Evolutionary conservation across 192 early-diverging fungal genomes (phyloP).

Genomic region (Dissophora globulifera): DNA sequence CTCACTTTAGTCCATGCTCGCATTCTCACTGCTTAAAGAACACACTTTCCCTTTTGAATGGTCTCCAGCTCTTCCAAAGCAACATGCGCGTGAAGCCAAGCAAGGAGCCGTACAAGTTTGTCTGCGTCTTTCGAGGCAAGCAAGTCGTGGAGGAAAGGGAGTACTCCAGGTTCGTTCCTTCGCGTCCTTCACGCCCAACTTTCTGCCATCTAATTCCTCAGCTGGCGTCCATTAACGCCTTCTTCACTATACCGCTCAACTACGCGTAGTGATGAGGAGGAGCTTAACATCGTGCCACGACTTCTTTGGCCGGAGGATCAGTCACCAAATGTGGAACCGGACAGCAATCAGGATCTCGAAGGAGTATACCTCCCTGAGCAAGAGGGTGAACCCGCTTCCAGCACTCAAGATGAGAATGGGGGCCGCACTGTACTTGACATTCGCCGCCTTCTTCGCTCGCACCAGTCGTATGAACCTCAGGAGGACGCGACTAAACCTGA

Average conservation of each 20-base stretch:
- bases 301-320: slow-evolving; percentile 17
- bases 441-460: too few species aligned
- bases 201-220: not conserved
- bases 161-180: slow-evolving; percentile 6
- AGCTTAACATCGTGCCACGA: slow-evolving; percentile 12
- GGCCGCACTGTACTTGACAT: too few species aligned
- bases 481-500: too few species aligned
- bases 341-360: slow-evolving; percentile 3
- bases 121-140: slow-evolving; percentile 22
- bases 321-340: not conserved
- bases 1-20: too few species aligned
- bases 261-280: slow-evolving; percentile 17
- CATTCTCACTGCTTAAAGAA: too few species aligned
- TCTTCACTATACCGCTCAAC: not conserved
- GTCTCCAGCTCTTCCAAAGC: too few species aligned
- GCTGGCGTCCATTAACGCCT: not conserved
- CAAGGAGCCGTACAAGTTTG: not conserved
- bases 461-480: too few species aligned
- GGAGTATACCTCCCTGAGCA: too few species aligned
- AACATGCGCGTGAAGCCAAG: not conserved
- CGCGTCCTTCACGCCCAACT: not conserved
- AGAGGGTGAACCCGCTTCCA: too few species aligned
- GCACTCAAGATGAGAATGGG: too few species aligned
- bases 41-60: too few species aligned
- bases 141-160: slow-evolving; percentile 22